Base-by-base conservation (phyloP, 2,329 filamentous ascomycete genomes). In the Coniella lustricola region DNA sequence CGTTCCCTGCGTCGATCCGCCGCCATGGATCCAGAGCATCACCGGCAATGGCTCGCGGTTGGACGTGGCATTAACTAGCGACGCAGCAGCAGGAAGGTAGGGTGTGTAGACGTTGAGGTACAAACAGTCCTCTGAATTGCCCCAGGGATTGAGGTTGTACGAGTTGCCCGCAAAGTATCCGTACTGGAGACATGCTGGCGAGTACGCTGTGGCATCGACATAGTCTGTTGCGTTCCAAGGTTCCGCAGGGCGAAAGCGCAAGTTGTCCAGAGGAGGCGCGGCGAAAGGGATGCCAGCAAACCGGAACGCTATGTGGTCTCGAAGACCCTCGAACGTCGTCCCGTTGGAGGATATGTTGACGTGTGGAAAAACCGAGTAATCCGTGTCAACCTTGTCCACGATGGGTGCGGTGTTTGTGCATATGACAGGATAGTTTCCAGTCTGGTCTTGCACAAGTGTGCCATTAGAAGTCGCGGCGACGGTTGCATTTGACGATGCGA, bases 1-100 rank as follows among this genome's bases (percentile, higher is more conserved):
- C 20, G 56, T 56, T 2, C 75, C 74, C n/a, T n/a, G n/a, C n/a
- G n/a, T n/a, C n/a, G n/a, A n/a, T 3, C 71, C 75, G 32, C 76
- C 75, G 4, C 76, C 75, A 7, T 59, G 55, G 16, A 58, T 55
- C 54, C 55, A 67, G 39, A 68, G 54, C 51, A 64, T 63, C 3
- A 60, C 59, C 29, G 60, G 59, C 31, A n/a, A n/a, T 54, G 59
- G 4, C 59, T 5, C 10, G 25, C 10, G 5, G 25, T 5, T 29
- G 25, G 25, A 29, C 10, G 25, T 10, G 25, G 25, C 25, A 5
- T 10, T n/a, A n/a, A n/a, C n/a, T n/a, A n/a, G n/a, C n/a, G n/a
- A n/a, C 25, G 51, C 13, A 42, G 56, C 50, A 7, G 48, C 50
- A 1, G 60, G 59, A 7, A 63, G 53, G 45, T 58, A 57, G 8